phyloP scores from a whole-genome alignment of 2,329 filamentous ascomycete species.

The Xylaria sp. region DNA sequence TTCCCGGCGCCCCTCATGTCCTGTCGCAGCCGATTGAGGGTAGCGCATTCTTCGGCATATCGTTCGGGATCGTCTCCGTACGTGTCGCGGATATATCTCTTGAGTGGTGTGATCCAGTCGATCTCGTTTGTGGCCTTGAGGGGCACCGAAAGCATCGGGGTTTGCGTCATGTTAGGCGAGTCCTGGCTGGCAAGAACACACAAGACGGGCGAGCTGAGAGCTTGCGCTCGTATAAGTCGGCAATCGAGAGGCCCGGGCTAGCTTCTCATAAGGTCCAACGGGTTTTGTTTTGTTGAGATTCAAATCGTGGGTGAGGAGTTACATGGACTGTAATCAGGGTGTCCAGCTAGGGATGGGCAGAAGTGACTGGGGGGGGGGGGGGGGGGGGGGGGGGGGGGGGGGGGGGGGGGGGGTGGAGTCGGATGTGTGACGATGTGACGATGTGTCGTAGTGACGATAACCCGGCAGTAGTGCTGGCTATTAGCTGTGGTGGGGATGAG shows the following conservation, averaged over 20 bases:
- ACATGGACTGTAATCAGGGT: constrained; percentile 8
- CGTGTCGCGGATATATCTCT: constrained; percentile 89
- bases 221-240: constrained; percentile 28
- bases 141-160: constrained; percentile 94
- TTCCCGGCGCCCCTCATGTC: constrained; percentile 98
- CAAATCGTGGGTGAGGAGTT: constrained; percentile 20
- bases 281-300: constrained; percentile 9
- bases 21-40: constrained; percentile 92
- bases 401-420: constrained; percentile 34
- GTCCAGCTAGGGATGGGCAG: constrained; percentile 9
- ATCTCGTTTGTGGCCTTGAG: constrained; percentile 96
- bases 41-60: constrained; percentile 94
- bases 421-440: constrained; percentile 35
- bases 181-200: constrained; percentile 22
- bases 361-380: constrained; percentile 28
- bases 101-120: constrained; percentile 94
- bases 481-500: constrained; percentile 2
- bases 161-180: constrained; percentile 72
- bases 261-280: constrained; percentile 30
- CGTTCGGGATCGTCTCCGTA: constrained; percentile 97
- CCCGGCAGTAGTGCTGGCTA: constrained; percentile 6
- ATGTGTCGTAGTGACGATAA: constrained; percentile 33
- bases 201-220: constrained; percentile 26
- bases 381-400: constrained; percentile 35
- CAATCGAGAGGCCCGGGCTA: constrained; percentile 20